Percentiles rank a stretch among this genome's conserved stretches.
Conservation (phyloP, 140 eudicot genomes). For the Flaveria floridana region DNA sequence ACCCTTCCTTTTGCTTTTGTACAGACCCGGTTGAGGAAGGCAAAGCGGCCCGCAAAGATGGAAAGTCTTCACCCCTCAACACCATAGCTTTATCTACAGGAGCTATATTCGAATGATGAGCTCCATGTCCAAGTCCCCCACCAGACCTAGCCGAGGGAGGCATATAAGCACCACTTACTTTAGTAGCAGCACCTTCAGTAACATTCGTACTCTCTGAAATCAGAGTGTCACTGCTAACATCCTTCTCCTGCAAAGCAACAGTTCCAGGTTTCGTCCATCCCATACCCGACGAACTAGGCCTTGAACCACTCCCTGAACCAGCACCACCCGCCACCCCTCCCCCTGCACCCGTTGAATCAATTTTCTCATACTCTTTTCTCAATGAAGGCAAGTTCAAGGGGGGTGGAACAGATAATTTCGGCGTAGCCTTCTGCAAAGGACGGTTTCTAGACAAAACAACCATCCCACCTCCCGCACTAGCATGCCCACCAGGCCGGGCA, state of each 20-base stretch:
- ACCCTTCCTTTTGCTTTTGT: slow-evolving; percentile 63
- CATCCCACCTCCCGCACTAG: slow-evolving; percentile 63
- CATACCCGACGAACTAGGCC: slow-evolving; percentile 65
- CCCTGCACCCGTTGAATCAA: slow-evolving; percentile 61
- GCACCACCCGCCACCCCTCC: slow-evolving; percentile 60
- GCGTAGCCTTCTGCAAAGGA: slow-evolving; percentile 54
- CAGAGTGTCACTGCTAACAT: slow-evolving; percentile 38
- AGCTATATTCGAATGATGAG: slow-evolving; percentile 29
- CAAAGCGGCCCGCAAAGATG: slow-evolving; percentile 77
- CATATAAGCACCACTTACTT: slow-evolving; percentile 51
- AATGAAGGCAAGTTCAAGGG: slow-evolving; percentile 87
- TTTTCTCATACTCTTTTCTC: slow-evolving; percentile 87
- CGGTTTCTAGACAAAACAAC: slow-evolving; percentile 75
- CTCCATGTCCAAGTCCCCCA: slow-evolving; percentile 39
- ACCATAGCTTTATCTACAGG: slow-evolving; percentile 56
- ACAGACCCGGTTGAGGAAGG: slow-evolving; percentile 50
- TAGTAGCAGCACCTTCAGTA: slow-evolving; percentile 31
- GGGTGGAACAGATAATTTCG: slow-evolving; percentile 91
- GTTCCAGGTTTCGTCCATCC: slow-evolving; percentile 90
- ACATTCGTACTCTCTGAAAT: slow-evolving; percentile 36
- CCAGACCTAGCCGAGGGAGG: slow-evolving; percentile 71
- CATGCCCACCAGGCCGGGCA: slow-evolving; percentile 40
- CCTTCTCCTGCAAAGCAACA: slow-evolving; percentile 52
- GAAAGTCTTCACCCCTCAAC: slow-evolving; percentile 96
- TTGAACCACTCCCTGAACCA: slow-evolving; percentile 61